phyloP scores from a whole-genome alignment of 345 rosid genomes.

The Anacardium occidentale region DNA sequence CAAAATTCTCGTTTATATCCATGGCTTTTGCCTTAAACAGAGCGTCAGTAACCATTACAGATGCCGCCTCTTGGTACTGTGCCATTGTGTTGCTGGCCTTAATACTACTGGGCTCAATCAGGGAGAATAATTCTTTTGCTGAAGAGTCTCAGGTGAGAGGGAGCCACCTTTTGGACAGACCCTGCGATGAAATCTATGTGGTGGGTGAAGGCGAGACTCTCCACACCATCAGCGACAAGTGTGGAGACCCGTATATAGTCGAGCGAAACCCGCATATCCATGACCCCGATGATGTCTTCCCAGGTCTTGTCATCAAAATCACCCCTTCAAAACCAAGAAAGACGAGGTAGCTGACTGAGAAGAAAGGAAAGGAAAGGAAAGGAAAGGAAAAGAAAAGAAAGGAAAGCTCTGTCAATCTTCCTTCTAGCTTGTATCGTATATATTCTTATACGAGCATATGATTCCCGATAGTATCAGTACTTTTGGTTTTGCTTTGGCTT shows the following conservation, averaged over 20 bases:
- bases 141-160: constrained; percentile 39
- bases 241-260: constrained; percentile 71
- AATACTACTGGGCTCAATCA: constrained; percentile 49
- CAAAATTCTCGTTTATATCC: background rate
- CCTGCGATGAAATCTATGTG: constrained; percentile 71
- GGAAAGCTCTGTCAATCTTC: background rate
- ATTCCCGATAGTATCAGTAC: background rate
- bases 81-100: constrained; percentile 48
- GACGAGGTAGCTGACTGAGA: constrained; percentile 15
- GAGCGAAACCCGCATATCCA: constrained; percentile 82
- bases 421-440: background rate
- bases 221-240: constrained; percentile 74
- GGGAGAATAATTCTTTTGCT: constrained; percentile 30
- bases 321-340: constrained; percentile 36
- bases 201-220: constrained; percentile 84
- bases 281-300: constrained; percentile 80
- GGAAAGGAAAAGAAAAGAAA: constrained; percentile 11
- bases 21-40: constrained; percentile 31
- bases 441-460: background rate
- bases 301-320: constrained; percentile 78
- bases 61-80: constrained; percentile 64
- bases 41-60: constrained; percentile 32
- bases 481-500: background rate
- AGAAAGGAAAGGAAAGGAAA: constrained; percentile 13
- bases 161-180: constrained; percentile 37